Percentiles rank a stretch among this genome's conserved stretches.
Conservation (phyloP, 441 rosid genomes). For the Erodium trifolium region DNA sequence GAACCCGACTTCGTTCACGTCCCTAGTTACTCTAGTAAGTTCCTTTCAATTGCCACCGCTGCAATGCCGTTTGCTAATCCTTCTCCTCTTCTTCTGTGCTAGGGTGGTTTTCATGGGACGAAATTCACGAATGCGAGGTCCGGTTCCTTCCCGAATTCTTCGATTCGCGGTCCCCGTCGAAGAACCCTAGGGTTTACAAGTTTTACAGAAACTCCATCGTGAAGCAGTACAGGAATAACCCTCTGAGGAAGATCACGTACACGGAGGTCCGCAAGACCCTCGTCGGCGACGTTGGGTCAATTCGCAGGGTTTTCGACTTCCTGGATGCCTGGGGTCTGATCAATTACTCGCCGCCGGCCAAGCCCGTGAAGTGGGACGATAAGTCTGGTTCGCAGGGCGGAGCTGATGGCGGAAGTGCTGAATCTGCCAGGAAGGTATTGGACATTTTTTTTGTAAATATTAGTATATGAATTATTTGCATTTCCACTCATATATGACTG, state of each 20-base stretch:
- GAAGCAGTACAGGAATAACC: slow-evolving; percentile 48
- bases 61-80: neutral
- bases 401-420: neutral
- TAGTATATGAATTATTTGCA: no score
- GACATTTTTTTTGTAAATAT: no score
- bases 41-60: neutral
- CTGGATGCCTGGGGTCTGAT: slow-evolving; percentile 80
- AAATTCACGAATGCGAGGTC: slow-evolving; percentile 57
- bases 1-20: slow-evolving; percentile 32
- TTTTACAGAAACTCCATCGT: slow-evolving; percentile 71
- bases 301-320: slow-evolving; percentile 84
- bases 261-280: slow-evolving; percentile 72
- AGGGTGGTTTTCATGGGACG: slow-evolving; percentile 85
- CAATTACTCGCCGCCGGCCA: slow-evolving; percentile 50
- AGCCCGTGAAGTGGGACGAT: slow-evolving; percentile 79
- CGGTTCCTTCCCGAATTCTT: slow-evolving; percentile 72
- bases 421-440: neutral
- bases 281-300: slow-evolving; percentile 76
- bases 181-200: slow-evolving; percentile 50
- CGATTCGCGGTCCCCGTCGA: slow-evolving; percentile 50
- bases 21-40: slow-evolving; percentile 84
- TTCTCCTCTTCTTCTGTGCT: neutral
- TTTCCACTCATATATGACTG: no score
- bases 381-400: slow-evolving; percentile 23
- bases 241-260: slow-evolving; percentile 60